Base-by-base conservation (phyloP, 169 alveolate genomes). In the Eimeria acervulina region DNA sequence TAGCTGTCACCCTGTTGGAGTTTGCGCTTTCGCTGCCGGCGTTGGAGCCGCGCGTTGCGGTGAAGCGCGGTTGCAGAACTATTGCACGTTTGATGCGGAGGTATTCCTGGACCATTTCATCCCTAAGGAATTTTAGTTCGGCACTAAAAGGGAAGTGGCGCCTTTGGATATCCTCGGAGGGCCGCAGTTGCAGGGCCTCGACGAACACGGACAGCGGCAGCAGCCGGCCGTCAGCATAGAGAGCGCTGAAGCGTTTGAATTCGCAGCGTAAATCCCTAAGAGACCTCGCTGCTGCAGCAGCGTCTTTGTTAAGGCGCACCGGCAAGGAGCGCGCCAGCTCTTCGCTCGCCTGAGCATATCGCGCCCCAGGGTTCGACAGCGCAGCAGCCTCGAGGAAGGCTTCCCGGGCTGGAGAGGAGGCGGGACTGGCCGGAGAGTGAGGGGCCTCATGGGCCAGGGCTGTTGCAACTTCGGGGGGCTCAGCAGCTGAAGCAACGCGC, bases 161-260 rank as follows among this genome's bases (percentile, higher is more conserved):
- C 40, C 93, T 59, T 1, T 28, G 63, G 31, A 85, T 52, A 38
- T 61, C 80, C 61, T 55, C 93, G 59, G 51, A 33, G 0, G 76
- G 81, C 81, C 44, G 93, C 78, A 85, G 81, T 81, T 85, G 63
- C 59, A 85, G 93, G 33, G 93, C 93, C 0, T 80, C 93, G 44
- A 85, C 55, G 93, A 85, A 85, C 42, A 85, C 93, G 2, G 93
- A 85, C 81, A 85, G 28, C n/a, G 93, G 93, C n/a, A 85, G 61
- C 52, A 85, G 81, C 0, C 61, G 93, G 15, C 93, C 93, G 47
- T 85, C 93, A 1, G 55, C 21, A 63, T 59, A 59, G 38, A 85
- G 68, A 26, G 15, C 33, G 38, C 80, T 55, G 61, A 52, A 85
- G 42, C 93, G 93, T 28, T 85, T 85, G 81, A 85, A 85, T 4